Conservation (phyloP, 495 filamentous ascomycete genomes). For the Penicillium canescens region DNA sequence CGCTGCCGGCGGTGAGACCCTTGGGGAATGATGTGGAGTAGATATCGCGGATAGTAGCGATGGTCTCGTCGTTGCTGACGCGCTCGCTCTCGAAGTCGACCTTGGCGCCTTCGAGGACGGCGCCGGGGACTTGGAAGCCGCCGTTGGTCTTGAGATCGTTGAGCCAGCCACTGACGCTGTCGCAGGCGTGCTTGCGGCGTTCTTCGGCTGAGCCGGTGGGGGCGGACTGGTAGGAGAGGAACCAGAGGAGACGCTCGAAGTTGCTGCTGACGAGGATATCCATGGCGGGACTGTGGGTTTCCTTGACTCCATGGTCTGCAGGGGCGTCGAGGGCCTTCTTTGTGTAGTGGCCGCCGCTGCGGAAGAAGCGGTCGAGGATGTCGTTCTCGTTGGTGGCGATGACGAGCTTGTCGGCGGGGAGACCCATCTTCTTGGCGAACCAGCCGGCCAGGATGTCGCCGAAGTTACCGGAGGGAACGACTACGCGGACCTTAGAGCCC, state of each 20-base stretch:
- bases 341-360: constrained; percentile 79
- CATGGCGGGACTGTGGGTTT: constrained; percentile 91
- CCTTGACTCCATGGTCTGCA: constrained; percentile 47
- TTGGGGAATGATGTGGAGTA: constrained; percentile 52
- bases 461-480: constrained; percentile 92
- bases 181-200: constrained; percentile 39
- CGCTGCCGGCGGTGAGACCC: constrained; percentile 27
- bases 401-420: constrained; percentile 79
- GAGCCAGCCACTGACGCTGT: constrained; percentile 73
- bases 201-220: constrained; percentile 26
- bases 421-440: constrained; percentile 87
- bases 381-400: constrained; percentile 94
- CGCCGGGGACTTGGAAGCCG: constrained; percentile 72
- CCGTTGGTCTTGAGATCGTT: constrained; percentile 72
- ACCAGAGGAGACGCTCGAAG: constrained; percentile 97
- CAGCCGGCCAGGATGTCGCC: constrained; percentile 94
- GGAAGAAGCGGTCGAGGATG: constrained; percentile 79
- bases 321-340: constrained; percentile 44
- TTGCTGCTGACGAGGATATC: constrained; percentile 94
- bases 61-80: constrained; percentile 75
- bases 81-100: constrained; percentile 78
- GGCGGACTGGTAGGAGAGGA: constrained; percentile 68
- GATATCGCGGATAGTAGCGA: constrained; percentile 66
- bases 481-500: constrained; percentile 67
- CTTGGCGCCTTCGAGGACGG: constrained; percentile 64